A percentile compares a stretch with the other conserved stretches of the same genome.
phyloP scores from a whole-genome alignment of 495 filamentous ascomycete species.

The Recurvomyces mirabilis region DNA sequence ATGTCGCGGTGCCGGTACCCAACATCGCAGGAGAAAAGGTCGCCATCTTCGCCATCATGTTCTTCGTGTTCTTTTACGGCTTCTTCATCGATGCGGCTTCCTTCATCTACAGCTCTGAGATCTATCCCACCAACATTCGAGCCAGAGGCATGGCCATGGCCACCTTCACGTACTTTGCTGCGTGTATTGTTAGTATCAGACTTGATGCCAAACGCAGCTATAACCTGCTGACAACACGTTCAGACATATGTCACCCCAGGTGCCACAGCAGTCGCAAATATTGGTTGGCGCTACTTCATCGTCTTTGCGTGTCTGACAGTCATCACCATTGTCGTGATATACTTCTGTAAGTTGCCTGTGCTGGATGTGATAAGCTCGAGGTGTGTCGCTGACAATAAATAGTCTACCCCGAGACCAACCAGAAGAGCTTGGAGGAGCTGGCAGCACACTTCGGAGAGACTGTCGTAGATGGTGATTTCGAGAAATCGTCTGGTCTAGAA shows the following conservation, averaged over 20 bases:
- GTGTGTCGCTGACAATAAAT: neutral
- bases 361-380: neutral
- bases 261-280: slow-evolving; percentile 20
- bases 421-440: slow-evolving; percentile 22
- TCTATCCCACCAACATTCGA: slow-evolving; percentile 27
- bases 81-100: slow-evolving; percentile 31
- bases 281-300: slow-evolving; percentile 11
- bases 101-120: slow-evolving; percentile 25
- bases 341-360: slow-evolving; percentile 10
- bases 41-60: slow-evolving; percentile 27
- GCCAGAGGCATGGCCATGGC: slow-evolving; percentile 20
- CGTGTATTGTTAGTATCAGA: slow-evolving; percentile 14
- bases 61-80: slow-evolving; percentile 42
- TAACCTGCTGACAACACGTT: neutral
- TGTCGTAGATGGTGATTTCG: slow-evolving; percentile 13
- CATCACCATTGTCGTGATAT: slow-evolving; percentile 21
- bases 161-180: slow-evolving; percentile 22
- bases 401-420: slow-evolving; percentile 22
- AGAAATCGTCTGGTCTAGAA: neutral
- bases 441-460: slow-evolving; percentile 23
- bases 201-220: neutral
- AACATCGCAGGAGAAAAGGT: slow-evolving; percentile 22
- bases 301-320: slow-evolving; percentile 23
- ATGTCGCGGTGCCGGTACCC: slow-evolving; percentile 7
- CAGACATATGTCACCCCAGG: slow-evolving; percentile 22